A percentile compares a stretch with the other conserved stretches of the same genome.
Conservation (phyloP, 2,329 filamentous ascomycete species). For the Colletotrichum tropicicola region DNA sequence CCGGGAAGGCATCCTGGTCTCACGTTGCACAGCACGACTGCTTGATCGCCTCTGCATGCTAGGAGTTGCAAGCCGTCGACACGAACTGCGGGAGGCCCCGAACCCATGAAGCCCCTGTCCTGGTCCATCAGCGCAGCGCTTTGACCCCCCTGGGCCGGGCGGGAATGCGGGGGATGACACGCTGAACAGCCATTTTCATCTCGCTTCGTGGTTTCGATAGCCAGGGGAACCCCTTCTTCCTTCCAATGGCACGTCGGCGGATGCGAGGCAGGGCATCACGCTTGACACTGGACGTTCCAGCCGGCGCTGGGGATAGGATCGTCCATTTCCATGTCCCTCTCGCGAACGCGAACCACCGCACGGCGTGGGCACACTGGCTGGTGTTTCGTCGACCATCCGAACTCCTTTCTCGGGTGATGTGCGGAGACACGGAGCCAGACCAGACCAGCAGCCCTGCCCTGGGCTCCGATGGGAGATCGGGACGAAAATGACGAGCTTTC, state of each 20-base stretch:
- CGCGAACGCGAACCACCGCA: conserved; percentile 5
- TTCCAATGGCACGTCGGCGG: not conserved
- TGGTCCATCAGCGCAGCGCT: not conserved
- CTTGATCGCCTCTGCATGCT: conserved; percentile 4
- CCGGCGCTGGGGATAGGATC: not conserved
- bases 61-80: not conserved
- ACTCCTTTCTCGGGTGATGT: conserved; percentile 3
- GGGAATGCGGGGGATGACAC: conserved; percentile 7
- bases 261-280: not conserved
- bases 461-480: not conserved
- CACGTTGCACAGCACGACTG: not conserved
- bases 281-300: not conserved
- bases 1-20: not conserved
- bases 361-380: not conserved
- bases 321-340: not conserved
- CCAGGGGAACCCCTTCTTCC: conserved; percentile 13
- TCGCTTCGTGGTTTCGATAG: conserved; percentile 17
- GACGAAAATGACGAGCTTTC: not conserved
- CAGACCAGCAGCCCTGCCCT: not conserved
- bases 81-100: conserved; percentile 10
- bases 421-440: conserved; percentile 1
- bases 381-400: conserved; percentile 6
- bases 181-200: conserved; percentile 17
- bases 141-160: conserved; percentile 12
- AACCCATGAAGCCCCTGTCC: too few relatives aligned